phyloP scores from a whole-genome alignment of 305 asterid genomes.

The Coffea humblotiana region DNA sequence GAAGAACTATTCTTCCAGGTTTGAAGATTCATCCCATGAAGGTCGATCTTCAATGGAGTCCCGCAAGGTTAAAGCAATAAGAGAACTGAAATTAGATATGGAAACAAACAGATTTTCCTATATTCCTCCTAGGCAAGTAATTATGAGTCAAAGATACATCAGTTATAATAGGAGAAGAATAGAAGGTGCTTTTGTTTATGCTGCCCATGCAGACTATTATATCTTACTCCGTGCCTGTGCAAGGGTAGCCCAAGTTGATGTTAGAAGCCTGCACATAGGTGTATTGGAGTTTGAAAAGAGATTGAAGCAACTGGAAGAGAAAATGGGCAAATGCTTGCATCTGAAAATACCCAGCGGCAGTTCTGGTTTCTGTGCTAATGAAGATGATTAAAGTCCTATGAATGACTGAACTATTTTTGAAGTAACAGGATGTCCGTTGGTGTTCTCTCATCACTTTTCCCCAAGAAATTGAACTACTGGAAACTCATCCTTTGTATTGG shows the following conservation, averaged over 20 bases:
- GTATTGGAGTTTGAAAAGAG: slow-evolving; percentile 73
- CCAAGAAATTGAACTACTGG: background rate
- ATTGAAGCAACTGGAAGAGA: slow-evolving; percentile 56
- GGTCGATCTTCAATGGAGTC: slow-evolving; percentile 22
- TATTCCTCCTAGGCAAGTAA: slow-evolving; percentile 50
- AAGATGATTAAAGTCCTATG: slow-evolving; percentile 17
- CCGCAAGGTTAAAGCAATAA: slow-evolving; percentile 37
- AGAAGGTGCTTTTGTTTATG: slow-evolving; percentile 47
- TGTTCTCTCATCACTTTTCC: background rate
- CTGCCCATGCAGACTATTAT: slow-evolving; percentile 82
- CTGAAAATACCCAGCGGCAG: slow-evolving; percentile 24
- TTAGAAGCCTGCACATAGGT: slow-evolving; percentile 65
- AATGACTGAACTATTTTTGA: background rate
- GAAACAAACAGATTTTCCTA: slow-evolving; percentile 58
- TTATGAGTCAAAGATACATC: slow-evolving; percentile 43
- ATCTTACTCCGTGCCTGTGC: slow-evolving; percentile 75
- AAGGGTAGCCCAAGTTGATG: slow-evolving; percentile 63
- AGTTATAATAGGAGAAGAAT: slow-evolving; percentile 54
- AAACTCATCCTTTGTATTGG: background rate
- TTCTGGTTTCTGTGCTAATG: slow-evolving; percentile 36
- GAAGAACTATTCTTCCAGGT: slow-evolving; percentile 2
- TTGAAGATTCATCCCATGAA: slow-evolving; percentile 15
- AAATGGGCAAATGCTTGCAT: slow-evolving; percentile 40
- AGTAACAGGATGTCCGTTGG: too few species aligned
- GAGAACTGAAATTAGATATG: slow-evolving; percentile 61